phyloP scores from a whole-genome alignment of 805 yeast genomes.

The Cyberlindnera sargentensis region DNA sequence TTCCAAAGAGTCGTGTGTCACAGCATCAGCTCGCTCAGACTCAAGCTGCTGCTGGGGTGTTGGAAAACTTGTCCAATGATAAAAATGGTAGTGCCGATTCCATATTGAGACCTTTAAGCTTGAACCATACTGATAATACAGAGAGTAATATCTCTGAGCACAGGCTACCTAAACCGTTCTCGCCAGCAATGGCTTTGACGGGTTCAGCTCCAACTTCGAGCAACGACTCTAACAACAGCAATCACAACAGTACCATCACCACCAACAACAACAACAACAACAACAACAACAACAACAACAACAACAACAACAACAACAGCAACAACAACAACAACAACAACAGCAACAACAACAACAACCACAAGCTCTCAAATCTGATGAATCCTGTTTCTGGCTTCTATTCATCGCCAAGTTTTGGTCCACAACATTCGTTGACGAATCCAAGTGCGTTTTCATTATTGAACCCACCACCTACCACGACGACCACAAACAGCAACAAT shows the following conservation, averaged over 20 bases:
- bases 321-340: slow-evolving; percentile 3
- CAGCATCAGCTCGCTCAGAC: slow-evolving; percentile 27
- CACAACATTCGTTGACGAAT: slow-evolving; percentile 29
- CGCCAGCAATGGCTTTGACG: slow-evolving; percentile 20
- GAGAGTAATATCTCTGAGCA: neutral
- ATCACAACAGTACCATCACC: neutral
- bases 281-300: slow-evolving; percentile 4
- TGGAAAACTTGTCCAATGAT: slow-evolving; percentile 19
- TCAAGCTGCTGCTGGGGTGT: slow-evolving; percentile 25
- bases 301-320: neutral
- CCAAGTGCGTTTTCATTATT: slow-evolving; percentile 21
- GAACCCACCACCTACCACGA: neutral
- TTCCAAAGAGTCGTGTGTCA: slow-evolving; percentile 26
- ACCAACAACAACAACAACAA: neutral
- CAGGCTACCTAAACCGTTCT: slow-evolving; percentile 11
- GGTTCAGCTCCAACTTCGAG: neutral
- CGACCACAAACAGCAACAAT: neutral
- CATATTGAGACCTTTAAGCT: slow-evolving; percentile 1
- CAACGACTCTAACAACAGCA: neutral
- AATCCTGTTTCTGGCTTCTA: slow-evolving; percentile 19
- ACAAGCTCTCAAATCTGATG: slow-evolving; percentile 18
- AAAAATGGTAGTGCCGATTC: slow-evolving; percentile 5
- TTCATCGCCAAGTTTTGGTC: slow-evolving; percentile 41
- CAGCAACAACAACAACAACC: neutral
- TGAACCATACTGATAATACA: slow-evolving; percentile 1